Conservation (phyloP, 208 protist genomes). For the Leishmania tropica region DNA sequence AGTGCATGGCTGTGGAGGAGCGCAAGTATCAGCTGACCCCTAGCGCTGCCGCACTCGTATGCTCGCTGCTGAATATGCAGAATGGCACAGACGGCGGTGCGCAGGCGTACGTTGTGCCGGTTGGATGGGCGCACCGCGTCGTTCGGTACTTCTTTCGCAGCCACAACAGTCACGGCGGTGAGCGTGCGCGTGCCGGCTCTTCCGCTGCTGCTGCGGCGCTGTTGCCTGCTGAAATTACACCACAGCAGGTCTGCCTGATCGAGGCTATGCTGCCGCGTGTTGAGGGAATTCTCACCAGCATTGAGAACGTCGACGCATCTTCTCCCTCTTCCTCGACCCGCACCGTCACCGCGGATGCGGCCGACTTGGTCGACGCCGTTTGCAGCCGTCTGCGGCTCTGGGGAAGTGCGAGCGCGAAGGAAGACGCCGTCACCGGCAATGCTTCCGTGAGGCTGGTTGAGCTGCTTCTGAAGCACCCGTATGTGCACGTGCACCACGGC, state of each 20-base stretch:
- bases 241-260: conserved; percentile 26
- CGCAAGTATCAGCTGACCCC: conserved; percentile 51
- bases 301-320: not conserved
- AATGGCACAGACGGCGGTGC: conserved; percentile 7
- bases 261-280: conserved; percentile 30
- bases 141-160: conserved; percentile 49
- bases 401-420: conserved; percentile 1
- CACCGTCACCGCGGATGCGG: conserved; percentile 27
- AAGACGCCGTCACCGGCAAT: conserved; percentile 24
- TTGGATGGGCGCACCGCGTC: conserved; percentile 29
- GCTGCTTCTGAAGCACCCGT: conserved; percentile 66
- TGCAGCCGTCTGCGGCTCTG: conserved; percentile 44
- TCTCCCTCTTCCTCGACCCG: not conserved
- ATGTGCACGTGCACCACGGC: conserved; percentile 49
- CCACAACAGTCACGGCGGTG: not conserved
- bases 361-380: conserved; percentile 62
- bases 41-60: conserved; percentile 56
- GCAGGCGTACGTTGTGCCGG: conserved; percentile 36
- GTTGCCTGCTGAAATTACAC: conserved; percentile 4
- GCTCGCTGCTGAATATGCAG: conserved; percentile 41
- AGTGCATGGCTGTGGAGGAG: conserved; percentile 73
- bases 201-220: conserved; percentile 7
- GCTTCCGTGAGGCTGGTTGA: conserved; percentile 50
- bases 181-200: conserved; percentile 11
- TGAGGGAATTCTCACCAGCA: conserved; percentile 14